Base-by-base conservation (phyloP, 306 rosid genomes). In the Abrus pulchellus region DNA sequence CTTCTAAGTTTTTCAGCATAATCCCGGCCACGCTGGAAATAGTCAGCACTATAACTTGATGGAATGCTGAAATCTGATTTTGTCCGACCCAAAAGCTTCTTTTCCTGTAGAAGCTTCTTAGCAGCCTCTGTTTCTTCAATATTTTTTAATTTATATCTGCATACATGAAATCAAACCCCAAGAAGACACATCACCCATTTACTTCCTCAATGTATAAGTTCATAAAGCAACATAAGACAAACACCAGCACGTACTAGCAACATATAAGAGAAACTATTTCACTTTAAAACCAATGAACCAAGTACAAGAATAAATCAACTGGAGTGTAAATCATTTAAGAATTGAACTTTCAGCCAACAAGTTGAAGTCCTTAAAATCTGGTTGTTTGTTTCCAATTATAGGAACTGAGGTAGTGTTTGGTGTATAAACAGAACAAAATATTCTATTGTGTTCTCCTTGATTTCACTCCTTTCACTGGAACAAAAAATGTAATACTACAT, bases 41-140 rank as follows among this genome's bases (percentile, higher is more conserved):
- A 95, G 83, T 92, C 99, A 29, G 98, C 99, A 63, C 98, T 95
- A 66, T 90, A 95, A 84, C 99, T 95, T 9, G 98, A 79, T 20
- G 99, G 99, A 61, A 95, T 91, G 89, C 88, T 93, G 81, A 86
- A 74, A 60, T 95, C 99, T 78, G 99, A 89, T 78, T 93, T 95
- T 6, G 91, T 43, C 69, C 91, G 90, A 78, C 96, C 96, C 71
- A 83, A 85, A 60, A 95, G 97, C 68, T 97, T 92, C 91, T 90
- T 95, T 85, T 95, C 99, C 82, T 93, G 99, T 63, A 95, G 85
- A 85, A 91, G 84, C 88, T 95, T 95, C 80, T 95, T 95, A 34
- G 98, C 98, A 72, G 99, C 98, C 90, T 93, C 98, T 4, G 99
- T 95, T 85, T 95, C 99, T 89, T 95, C 98, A 56, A 95, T 95